Evolutionary conservation across 2,329 filamentous ascomycete species (phyloP).

Genomic region (Fusarium irregulare): DNA sequence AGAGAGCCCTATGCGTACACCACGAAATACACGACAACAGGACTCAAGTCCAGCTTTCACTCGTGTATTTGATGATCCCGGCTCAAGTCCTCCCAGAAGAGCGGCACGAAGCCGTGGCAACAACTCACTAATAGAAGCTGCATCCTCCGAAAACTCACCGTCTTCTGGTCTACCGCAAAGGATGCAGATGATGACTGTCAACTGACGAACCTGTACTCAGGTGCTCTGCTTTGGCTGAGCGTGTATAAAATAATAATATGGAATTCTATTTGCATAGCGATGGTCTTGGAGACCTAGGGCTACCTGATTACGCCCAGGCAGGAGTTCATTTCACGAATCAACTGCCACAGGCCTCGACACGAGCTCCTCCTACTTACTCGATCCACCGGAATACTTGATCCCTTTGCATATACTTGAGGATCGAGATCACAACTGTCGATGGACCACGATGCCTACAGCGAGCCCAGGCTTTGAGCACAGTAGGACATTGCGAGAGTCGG

Average conservation of each 20-base stretch:
- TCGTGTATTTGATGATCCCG: conserved; percentile 72
- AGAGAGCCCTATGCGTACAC: conserved; percentile 65
- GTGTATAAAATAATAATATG: conserved; percentile 49
- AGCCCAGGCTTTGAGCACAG: conserved; percentile 2
- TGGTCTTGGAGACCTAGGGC: conserved; percentile 43
- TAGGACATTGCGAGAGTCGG: conserved; percentile 19
- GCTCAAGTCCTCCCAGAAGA: conserved; percentile 64
- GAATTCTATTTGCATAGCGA: conserved; percentile 54
- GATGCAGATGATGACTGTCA: conserved; percentile 74
- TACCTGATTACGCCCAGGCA: conserved; percentile 32
- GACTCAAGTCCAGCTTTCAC: conserved; percentile 76
- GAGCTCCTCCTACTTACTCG: conserved; percentile 9
- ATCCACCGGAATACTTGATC: conserved; percentile 22
- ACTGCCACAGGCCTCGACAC: conserved; percentile 14
- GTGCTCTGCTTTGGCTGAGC: conserved; percentile 38
- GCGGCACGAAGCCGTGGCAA: conserved; percentile 65
- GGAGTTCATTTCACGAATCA: conserved; percentile 21
- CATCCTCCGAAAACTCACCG: conserved; percentile 65
- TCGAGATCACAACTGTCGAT: neutral
- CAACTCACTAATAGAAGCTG: conserved; percentile 62
- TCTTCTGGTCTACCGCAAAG: conserved; percentile 62
- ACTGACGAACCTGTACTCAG: conserved; percentile 50
- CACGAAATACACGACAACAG: conserved; percentile 56
- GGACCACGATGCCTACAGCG: conserved; percentile 8
- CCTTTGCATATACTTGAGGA: conserved; percentile 1